Evolutionary conservation across 306 rosid genomes (phyloP).

Genomic region (Fagus crenata): DNA sequence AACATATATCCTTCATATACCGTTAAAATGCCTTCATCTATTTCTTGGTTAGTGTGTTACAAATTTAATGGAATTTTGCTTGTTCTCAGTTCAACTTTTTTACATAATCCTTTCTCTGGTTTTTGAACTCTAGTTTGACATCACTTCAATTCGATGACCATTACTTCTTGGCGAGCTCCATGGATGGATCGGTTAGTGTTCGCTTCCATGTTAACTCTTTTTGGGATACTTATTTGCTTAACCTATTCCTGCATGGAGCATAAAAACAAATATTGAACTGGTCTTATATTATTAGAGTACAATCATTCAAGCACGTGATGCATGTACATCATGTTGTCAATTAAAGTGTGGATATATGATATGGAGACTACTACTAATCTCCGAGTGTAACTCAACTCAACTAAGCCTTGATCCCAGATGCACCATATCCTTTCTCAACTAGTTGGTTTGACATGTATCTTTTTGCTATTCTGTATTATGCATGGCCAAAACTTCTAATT

Average conservation of each 20-base stretch:
- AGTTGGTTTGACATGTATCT: background rate
- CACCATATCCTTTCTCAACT: background rate
- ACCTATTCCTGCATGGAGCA: background rate
- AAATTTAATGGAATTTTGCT: background rate
- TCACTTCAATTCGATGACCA: constrained; percentile 80
- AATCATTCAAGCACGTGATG: background rate
- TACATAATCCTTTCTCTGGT: constrained; percentile 22
- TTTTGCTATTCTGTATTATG: background rate
- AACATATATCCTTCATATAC: constrained; percentile 57
- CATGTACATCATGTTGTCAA: background rate
- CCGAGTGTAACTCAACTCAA: background rate
- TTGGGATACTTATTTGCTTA: constrained; percentile 2
- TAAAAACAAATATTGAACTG: background rate
- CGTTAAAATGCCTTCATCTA: constrained; percentile 75
- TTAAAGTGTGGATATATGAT: background rate
- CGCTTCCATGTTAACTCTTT: constrained; percentile 12
- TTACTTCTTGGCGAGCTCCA: constrained; percentile 89
- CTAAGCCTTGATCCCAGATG: background rate
- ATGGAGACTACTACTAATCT: background rate
- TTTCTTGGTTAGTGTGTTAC: constrained; percentile 59
- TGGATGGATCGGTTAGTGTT: constrained; percentile 92
- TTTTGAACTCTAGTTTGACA: constrained; percentile 52
- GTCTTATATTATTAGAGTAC: background rate
- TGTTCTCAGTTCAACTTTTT: constrained; percentile 12
- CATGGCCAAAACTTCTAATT: background rate